Percentiles rank a stretch among this genome's conserved stretches.
These are phyloP conservation scores for Chlorella sp. DNA, from an alignment of 139 green algal genomes.

Conservation along the genomic window DNA sequence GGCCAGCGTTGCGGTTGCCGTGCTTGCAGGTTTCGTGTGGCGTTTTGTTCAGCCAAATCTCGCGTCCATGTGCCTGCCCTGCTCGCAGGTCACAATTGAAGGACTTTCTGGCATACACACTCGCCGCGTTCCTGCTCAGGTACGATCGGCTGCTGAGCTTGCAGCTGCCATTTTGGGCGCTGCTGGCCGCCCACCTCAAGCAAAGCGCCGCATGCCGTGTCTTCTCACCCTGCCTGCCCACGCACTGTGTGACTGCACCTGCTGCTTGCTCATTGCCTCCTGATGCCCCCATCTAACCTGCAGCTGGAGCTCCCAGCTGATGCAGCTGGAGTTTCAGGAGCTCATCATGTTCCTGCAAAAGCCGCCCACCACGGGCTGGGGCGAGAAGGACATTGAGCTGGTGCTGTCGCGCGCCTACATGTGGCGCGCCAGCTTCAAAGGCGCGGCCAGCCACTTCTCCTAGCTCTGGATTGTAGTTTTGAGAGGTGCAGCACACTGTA, in stretches of 20 bases:
- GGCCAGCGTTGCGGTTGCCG: too few species aligned
- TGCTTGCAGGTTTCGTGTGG: too few species aligned
- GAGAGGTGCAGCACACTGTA: too few species aligned
- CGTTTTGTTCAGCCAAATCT: too few species aligned
- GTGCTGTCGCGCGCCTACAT: constrained; percentile 87
- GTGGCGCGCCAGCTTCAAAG: constrained; percentile 76
- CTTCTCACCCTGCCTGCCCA: too few species aligned
- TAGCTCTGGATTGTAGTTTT: too few species aligned
- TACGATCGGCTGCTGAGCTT: not conserved
- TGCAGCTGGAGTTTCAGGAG: constrained; percentile 74
- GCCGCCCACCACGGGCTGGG: constrained; percentile 77
- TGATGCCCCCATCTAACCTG: not conserved
- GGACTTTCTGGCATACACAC: constrained; percentile 87
- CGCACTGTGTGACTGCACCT: not conserved
- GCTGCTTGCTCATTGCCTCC: constrained; percentile 45
- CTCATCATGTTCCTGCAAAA: constrained; percentile 63
- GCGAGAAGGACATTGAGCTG: constrained; percentile 81
- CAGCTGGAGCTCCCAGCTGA: constrained; percentile 69
- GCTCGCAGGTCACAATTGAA: constrained; percentile 53
- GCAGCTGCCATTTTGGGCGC: not conserved
- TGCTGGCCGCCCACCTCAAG: not conserved
- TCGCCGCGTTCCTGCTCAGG: constrained; percentile 77
- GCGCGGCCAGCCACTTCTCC: constrained; percentile 75
- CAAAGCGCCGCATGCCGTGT: not conserved
- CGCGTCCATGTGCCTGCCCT: not conserved